A percentile compares a stretch with the other conserved stretches of the same genome.
Conservation (phyloP, 2,329 filamentous ascomycete species). For the Alternaria ventricosa region DNA sequence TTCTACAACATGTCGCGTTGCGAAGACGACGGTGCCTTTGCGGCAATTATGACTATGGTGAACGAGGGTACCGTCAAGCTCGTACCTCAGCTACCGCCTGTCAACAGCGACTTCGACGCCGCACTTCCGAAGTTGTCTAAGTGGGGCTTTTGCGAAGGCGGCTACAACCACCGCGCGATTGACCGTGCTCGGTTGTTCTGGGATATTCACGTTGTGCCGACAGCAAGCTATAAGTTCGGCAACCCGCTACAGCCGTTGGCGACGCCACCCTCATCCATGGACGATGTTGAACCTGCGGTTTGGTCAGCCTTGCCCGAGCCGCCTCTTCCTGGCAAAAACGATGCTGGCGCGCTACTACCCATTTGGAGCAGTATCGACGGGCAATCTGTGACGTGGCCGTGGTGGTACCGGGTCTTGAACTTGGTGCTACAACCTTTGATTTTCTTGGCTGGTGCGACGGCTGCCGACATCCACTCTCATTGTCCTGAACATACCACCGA, state of each 20-base stretch:
- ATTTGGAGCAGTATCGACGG: constrained; percentile 77
- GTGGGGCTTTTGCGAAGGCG: constrained; percentile 73
- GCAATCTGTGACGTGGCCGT: constrained; percentile 58
- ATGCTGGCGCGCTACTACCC: constrained; percentile 61
- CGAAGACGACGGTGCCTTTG: constrained; percentile 68
- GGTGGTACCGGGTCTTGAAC: constrained; percentile 70
- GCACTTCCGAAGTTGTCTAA: constrained; percentile 56
- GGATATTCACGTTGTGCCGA: constrained; percentile 65
- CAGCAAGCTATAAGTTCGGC: constrained; percentile 63
- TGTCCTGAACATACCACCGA: constrained; percentile 35
- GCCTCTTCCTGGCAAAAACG: constrained; percentile 35
- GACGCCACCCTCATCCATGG: constrained; percentile 39
- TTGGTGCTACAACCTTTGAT: constrained; percentile 69
- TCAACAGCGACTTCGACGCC: constrained; percentile 53
- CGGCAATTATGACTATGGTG: constrained; percentile 71
- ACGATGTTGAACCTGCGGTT: constrained; percentile 1
- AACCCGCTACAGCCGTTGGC: constrained; percentile 56
- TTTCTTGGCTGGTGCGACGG: constrained; percentile 65
- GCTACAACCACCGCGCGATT: constrained; percentile 74
- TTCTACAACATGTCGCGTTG: constrained; percentile 60
- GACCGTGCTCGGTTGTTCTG: constrained; percentile 72
- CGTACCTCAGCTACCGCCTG: constrained; percentile 63
- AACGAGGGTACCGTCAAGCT: constrained; percentile 64
- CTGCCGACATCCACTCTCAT: constrained; percentile 59
- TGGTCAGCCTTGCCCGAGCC: constrained; percentile 34